Conservation (phyloP, 805 yeast species). For the Kuraishia ogatae region DNA sequence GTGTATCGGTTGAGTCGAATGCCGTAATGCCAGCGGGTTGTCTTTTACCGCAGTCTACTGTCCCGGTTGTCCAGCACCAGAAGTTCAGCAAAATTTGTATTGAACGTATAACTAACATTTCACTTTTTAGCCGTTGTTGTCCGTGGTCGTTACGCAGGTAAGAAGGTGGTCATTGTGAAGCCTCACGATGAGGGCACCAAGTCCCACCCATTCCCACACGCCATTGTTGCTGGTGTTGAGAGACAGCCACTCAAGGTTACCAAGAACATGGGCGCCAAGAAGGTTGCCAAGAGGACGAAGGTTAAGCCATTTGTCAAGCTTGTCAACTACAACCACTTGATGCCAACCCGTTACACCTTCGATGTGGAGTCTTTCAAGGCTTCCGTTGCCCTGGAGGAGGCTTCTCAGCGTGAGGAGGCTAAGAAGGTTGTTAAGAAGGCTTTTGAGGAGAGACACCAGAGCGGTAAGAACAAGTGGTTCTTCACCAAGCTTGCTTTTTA, state of each 20-base stretch:
- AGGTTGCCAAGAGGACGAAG: constrained; percentile 93
- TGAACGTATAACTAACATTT: constrained; percentile 22
- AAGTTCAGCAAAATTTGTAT: too few relatives aligned
- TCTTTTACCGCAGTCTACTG: too few relatives aligned
- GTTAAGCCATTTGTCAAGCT: constrained; percentile 99
- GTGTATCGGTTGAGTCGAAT: too few relatives aligned
- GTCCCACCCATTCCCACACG: constrained; percentile 98
- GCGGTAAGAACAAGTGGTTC: constrained; percentile 99
- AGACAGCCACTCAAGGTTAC: constrained; percentile 96
- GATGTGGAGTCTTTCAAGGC: constrained; percentile 94
- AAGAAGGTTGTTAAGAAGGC: constrained; percentile 98
- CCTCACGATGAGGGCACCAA: constrained; percentile 99
- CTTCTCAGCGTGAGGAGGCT: constrained; percentile 97
- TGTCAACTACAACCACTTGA: constrained; percentile 98
- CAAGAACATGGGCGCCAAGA: constrained; percentile 92
- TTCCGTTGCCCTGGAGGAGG: constrained; percentile 89
- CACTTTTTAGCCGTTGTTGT: constrained; percentile 78
- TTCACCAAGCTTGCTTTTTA: constrained; percentile 69
- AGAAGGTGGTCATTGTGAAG: constrained; percentile 98
- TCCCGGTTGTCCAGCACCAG: too few relatives aligned
- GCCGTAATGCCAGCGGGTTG: too few relatives aligned
- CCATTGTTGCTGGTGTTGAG: constrained; percentile 98
- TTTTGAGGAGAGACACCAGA: constrained; percentile 98
- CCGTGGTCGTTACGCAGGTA: constrained; percentile 99
- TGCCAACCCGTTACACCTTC: constrained; percentile 99